Conservation (phyloP, 371 early-diverging fungal genomes). For the Mortierella sp. region DNA sequence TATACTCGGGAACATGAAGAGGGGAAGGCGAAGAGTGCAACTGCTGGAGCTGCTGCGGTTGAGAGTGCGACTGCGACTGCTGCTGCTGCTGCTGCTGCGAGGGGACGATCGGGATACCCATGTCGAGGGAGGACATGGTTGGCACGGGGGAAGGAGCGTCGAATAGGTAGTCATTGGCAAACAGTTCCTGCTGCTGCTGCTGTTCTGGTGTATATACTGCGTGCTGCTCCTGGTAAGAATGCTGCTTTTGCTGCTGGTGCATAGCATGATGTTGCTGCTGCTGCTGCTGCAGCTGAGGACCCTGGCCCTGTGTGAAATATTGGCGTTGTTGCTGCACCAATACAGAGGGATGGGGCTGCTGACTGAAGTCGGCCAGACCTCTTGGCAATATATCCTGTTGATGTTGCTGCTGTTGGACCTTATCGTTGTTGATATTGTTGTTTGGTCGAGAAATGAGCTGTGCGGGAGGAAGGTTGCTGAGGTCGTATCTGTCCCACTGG, state of each 20-base stretch:
- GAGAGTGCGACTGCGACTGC: slow-evolving; percentile 5
- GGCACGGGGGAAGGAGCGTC: slow-evolving; percentile 59
- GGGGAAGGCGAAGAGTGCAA: slow-evolving; percentile 40
- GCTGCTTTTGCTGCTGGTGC: slow-evolving; percentile 22
- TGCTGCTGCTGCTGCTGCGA: slow-evolving; percentile 24
- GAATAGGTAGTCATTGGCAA: slow-evolving; percentile 34
- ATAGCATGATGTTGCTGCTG: slow-evolving; percentile 22
- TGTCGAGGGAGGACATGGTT: slow-evolving; percentile 44
- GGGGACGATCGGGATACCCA: slow-evolving; percentile 26
- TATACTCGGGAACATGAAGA: slow-evolving; percentile 43
- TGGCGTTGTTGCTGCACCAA: slow-evolving; percentile 22
- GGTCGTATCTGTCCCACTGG: slow-evolving; percentile 46
- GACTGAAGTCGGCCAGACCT: background rate
- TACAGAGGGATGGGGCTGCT: slow-evolving; percentile 23
- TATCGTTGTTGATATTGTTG: slow-evolving; percentile 23
- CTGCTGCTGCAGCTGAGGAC: slow-evolving; percentile 3
- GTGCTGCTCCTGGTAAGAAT: slow-evolving; percentile 21
- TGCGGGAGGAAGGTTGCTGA: slow-evolving; percentile 25
- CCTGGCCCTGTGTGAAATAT: slow-evolving; percentile 21
- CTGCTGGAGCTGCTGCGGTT: slow-evolving; percentile 7
- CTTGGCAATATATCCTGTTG: slow-evolving; percentile 16
- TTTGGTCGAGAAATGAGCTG: slow-evolving; percentile 18
- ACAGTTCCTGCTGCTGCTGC: slow-evolving; percentile 23
- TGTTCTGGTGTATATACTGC: background rate
- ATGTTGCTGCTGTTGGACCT: slow-evolving; percentile 12